Evolutionary conservation across 345 rosid species (phyloP).

Genomic region (Moringa oleifera): DNA sequence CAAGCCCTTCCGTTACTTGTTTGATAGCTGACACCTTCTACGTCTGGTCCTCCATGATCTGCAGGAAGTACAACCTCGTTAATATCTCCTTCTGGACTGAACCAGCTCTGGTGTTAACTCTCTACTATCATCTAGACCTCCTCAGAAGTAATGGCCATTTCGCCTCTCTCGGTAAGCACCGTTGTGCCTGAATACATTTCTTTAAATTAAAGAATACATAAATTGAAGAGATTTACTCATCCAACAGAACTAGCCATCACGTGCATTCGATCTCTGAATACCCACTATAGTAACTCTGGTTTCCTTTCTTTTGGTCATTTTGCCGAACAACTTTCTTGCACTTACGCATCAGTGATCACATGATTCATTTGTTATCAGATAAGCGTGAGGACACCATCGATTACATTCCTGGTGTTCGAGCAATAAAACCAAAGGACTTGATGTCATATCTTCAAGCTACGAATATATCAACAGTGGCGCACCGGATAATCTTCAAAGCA

Average conservation of each 20-base stretch:
- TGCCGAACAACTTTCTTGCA: too few species aligned
- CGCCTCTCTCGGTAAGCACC: conserved; percentile 34
- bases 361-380: conserved; percentile 20
- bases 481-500: conserved; percentile 38
- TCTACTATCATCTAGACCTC: conserved; percentile 53
- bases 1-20: conserved; percentile 32
- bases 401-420: conserved; percentile 54
- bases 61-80: conserved; percentile 36
- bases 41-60: conserved; percentile 51
- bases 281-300: too few species aligned
- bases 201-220: too few species aligned
- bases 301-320: too few species aligned
- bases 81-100: conserved; percentile 72
- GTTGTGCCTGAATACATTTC: too few species aligned
- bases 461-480: conserved; percentile 36
- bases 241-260: too few species aligned
- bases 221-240: too few species aligned
- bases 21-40: conserved; percentile 61
- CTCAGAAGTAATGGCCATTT: conserved; percentile 51
- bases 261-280: too few species aligned
- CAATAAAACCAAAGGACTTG: conserved; percentile 50
- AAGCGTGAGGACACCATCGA: conserved; percentile 45
- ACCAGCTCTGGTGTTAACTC: conserved; percentile 51
- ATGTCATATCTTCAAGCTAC: too few species aligned
- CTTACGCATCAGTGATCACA: too few species aligned